Conservation (phyloP, 2,329 filamentous ascomycete species). For the Talaromyces sp. region DNA sequence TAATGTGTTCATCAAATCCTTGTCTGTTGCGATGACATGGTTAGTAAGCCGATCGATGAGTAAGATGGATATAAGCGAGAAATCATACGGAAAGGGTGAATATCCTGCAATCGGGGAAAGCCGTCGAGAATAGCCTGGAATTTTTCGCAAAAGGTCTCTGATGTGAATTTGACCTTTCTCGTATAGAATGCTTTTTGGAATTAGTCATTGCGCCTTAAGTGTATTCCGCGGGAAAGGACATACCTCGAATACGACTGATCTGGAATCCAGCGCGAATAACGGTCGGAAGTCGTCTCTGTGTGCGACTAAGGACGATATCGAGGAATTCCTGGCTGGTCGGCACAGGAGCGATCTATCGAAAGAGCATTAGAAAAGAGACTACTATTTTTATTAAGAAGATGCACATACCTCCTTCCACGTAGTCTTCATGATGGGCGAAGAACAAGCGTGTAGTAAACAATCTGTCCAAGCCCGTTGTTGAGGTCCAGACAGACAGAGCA, state of each 20-base stretch:
- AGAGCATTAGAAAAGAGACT: background rate
- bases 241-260: conserved; percentile 79
- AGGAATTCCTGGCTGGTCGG: conserved; percentile 93
- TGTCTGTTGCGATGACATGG: conserved; percentile 43
- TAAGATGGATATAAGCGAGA: background rate
- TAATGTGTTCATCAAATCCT: conserved; percentile 89
- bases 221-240: conserved; percentile 4
- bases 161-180: conserved; percentile 95
- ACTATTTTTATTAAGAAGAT: conserved; percentile 16
- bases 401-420: conserved; percentile 52
- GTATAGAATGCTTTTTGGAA: conserved; percentile 72
- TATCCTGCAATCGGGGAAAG: conserved; percentile 87
- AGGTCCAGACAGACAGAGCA: background rate
- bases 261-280: conserved; percentile 96
- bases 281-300: conserved; percentile 85
- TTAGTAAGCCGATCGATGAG: background rate
- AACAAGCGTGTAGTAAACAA: background rate
- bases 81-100: conserved; percentile 81
- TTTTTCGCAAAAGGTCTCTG: conserved; percentile 95
- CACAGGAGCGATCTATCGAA: conserved; percentile 65
- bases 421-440: conserved; percentile 50
- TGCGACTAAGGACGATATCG: conserved; percentile 92
- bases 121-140: conserved; percentile 83
- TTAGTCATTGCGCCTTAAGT: background rate
- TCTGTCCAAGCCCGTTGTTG: conserved; percentile 1